Evolutionary conservation across 2,329 filamentous ascomycete species (phyloP).

Genomic region (Clarireedia sp.): DNA sequence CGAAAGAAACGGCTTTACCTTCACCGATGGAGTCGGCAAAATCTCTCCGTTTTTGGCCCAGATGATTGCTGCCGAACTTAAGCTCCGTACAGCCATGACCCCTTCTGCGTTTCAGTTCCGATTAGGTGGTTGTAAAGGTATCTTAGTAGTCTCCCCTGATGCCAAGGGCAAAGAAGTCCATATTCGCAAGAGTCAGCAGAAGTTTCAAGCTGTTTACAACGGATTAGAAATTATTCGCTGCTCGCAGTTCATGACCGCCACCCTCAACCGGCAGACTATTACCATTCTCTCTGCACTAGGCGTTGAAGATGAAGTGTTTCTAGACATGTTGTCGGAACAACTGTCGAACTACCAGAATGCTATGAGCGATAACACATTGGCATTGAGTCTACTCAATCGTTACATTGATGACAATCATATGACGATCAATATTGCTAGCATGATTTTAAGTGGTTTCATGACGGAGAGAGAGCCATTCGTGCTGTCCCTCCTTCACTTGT

Average conservation of each 20-base stretch:
- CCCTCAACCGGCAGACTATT: constrained; percentile 85
- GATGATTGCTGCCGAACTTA: constrained; percentile 65
- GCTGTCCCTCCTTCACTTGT: constrained; percentile 69
- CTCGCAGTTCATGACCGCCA: constrained; percentile 68
- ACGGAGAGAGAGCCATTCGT: constrained; percentile 68
- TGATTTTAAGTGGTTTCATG: constrained; percentile 78
- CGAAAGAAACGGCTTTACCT: constrained; percentile 58
- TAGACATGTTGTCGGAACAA: constrained; percentile 58
- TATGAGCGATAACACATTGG: constrained; percentile 56
- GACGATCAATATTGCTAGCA: constrained; percentile 63
- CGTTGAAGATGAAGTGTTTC: constrained; percentile 59
- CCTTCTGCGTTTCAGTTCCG: constrained; percentile 90
- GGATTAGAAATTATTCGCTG: constrained; percentile 79
- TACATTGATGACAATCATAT: constrained; percentile 82
- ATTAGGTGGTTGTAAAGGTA: constrained; percentile 85
- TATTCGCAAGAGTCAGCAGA: constrained; percentile 77
- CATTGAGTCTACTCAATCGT: constrained; percentile 59
- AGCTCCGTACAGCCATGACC: constrained; percentile 46
- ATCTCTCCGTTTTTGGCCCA: constrained; percentile 73
- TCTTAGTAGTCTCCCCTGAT: constrained; percentile 68
- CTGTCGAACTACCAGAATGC: constrained; percentile 61
- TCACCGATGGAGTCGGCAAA: constrained; percentile 89
- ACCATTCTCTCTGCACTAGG: constrained; percentile 73
- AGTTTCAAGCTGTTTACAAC: constrained; percentile 66
- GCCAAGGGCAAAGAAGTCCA: constrained; percentile 61